These are phyloP conservation scores for Lyophyllum shimeji DNA, from an alignment of 768 basidiomycete species.

Conservation along the genomic window DNA sequence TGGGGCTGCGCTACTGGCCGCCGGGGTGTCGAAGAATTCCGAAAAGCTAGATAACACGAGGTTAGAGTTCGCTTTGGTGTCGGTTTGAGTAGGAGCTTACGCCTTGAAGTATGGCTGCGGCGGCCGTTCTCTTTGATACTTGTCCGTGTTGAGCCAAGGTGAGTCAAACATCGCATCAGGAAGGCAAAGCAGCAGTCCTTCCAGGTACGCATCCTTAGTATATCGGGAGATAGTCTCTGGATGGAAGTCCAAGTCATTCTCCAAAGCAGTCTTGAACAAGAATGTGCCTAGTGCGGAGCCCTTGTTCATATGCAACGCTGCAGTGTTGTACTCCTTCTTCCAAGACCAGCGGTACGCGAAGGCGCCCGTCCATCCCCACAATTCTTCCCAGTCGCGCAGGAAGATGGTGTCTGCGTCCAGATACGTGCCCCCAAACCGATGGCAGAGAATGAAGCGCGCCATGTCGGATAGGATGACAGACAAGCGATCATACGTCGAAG, in stretches of 20 bases:
- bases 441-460: constrained; percentile 92
- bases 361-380: constrained; percentile 94
- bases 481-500: constrained; percentile 79
- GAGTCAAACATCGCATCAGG: constrained; percentile 96
- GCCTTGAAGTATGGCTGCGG: constrained; percentile 91
- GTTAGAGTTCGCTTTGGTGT: background rate
- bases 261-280: constrained; percentile 89
- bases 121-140: constrained; percentile 86
- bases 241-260: constrained; percentile 93
- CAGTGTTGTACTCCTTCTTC: constrained; percentile 91
- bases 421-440: constrained; percentile 94
- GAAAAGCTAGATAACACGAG: constrained; percentile 57
- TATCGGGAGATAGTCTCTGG: constrained; percentile 93
- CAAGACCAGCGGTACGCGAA: constrained; percentile 97
- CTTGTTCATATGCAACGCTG: constrained; percentile 90
- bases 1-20: constrained; percentile 70
- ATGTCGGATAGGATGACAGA: constrained; percentile 94
- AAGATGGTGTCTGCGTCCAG: constrained; percentile 95
- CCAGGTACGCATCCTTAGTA: constrained; percentile 82
- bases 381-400: constrained; percentile 95
- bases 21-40: constrained; percentile 84
- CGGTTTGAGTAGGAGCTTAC: constrained; percentile 39
- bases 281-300: constrained; percentile 88
- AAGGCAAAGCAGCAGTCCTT: constrained; percentile 77
- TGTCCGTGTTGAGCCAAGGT: constrained; percentile 92